Evolutionary conservation across 1,284 basidiomycete genomes (phyloP), one percentile per base, ranked within the genome.

Genomic region (Phlebopus sp.): DNA sequence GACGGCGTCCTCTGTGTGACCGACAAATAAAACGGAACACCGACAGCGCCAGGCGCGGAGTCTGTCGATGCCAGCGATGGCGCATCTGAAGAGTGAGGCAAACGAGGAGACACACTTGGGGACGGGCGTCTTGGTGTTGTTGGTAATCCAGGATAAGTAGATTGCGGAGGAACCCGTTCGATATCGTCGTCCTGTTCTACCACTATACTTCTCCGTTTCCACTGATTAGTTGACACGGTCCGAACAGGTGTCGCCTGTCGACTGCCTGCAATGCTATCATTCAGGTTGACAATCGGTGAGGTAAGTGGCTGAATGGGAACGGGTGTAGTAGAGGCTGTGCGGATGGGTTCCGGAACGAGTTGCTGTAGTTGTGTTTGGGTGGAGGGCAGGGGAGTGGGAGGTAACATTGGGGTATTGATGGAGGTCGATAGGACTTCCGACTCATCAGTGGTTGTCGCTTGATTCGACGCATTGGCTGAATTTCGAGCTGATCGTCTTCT

Each of bases 151-250:
- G 56, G 57, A 47, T 59, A 59, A 39, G 66, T 63, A 27, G 67
- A 68, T 34, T 64, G 69, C 53, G 59, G 70, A 54, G 65, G 69
- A 37, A 62, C 56, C 42, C 49, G 54, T 42, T 55, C 58, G 11
- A 68, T 65, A 48, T 75, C 74, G 15, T 78, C 70, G 31, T 84
- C 84, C 42, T 86, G 82, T 61, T 86, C 85, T 36, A 90, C 75
- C 1, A 90, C 71, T 15, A 85, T 76, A 58, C 85, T 84, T 57
- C 86, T 74, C 44, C 84, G 72, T 41, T 82, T 76, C 51, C 68
- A 68, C 15, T 59, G 70, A 56, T 55, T 67, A 51, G 47, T 48
- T 4, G 54, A 64, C 46, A 50, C 59, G 32, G 55, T 57, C 36
- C 59, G 71, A 42, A 61, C 66, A 56, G 62, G 60, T 37, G 69